These are phyloP conservation scores for Trichomonas gallinae DNA, from an alignment of 208 protist genomes.

Conservation along the genomic window DNA sequence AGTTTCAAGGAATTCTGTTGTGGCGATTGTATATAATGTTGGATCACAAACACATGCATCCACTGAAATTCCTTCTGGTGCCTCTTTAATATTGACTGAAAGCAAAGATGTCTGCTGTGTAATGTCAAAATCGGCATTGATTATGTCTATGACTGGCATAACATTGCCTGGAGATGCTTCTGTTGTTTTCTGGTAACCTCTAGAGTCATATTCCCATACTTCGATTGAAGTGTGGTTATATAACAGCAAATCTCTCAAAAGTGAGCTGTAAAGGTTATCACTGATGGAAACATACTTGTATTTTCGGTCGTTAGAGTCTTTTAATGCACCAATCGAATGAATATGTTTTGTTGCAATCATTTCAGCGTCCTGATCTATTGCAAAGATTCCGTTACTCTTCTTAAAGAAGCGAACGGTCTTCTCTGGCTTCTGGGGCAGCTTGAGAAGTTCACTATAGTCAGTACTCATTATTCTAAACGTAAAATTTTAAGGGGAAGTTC, in stretches of 20 bases:
- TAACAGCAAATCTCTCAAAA: neutral
- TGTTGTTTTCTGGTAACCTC: neutral
- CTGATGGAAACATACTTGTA: neutral
- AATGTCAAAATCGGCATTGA: neutral
- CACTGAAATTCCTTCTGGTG: neutral
- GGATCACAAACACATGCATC: neutral
- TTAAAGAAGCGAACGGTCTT: neutral
- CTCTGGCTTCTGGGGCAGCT: neutral
- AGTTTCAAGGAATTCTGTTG: neutral
- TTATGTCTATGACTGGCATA: neutral
- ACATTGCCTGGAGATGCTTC: slow-evolving; percentile 1
- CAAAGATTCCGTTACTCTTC: neutral
- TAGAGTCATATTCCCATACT: neutral
- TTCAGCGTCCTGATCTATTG: neutral
- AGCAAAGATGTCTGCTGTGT: neutral
- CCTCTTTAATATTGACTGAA: neutral
- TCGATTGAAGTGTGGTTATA: neutral
- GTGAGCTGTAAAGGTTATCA: neutral
- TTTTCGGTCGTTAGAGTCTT: neutral
- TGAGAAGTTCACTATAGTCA: neutral
- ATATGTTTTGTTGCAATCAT: neutral
- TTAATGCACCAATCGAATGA: neutral
- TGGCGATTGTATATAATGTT: neutral
- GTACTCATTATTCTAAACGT: neutral
- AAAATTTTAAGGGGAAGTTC: neutral